These are phyloP conservation scores for Leptographium procerum DNA, from an alignment of 2,329 filamentous ascomycete genomes.

Conservation along the genomic window DNA sequence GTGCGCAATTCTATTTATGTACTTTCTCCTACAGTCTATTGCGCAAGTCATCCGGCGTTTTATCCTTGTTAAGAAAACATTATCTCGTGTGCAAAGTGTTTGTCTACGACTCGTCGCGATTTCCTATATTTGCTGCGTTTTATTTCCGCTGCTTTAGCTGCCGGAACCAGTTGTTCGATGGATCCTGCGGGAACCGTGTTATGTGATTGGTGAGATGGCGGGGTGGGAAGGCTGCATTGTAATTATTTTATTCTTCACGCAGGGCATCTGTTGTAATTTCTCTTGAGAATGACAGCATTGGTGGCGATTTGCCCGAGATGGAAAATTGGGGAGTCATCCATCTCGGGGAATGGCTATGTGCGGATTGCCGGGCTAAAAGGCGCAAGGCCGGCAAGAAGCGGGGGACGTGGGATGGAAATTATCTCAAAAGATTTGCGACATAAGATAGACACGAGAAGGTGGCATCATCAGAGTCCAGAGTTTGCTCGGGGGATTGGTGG, in stretches of 20 bases:
- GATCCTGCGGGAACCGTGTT: slow-evolving; percentile 13
- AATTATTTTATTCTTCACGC: neutral
- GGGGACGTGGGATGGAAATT: too few relatives aligned
- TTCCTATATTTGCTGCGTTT: neutral
- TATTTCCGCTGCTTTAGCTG: neutral
- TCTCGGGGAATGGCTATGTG: too few relatives aligned
- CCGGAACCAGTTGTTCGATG: neutral
- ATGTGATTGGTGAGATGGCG: slow-evolving; percentile 14
- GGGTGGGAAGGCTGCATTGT: neutral
- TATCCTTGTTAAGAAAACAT: too few relatives aligned
- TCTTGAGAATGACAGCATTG: neutral
- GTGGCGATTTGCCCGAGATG: neutral
- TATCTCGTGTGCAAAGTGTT: too few relatives aligned
- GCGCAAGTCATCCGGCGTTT: too few relatives aligned
- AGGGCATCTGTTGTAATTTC: neutral
- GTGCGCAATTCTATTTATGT: too few relatives aligned
- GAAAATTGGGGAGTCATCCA: neutral
- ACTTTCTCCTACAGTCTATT: too few relatives aligned
- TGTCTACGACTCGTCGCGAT: neutral
- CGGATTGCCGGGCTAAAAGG: too few relatives aligned
- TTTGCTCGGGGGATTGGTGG: too few relatives aligned
- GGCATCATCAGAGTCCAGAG: too few relatives aligned
- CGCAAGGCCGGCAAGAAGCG: neutral
- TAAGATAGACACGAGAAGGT: too few relatives aligned
- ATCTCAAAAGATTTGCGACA: too few relatives aligned